Conservation (phyloP, 495 filamentous ascomycete species). For the Aspergillus hancockii region DNA sequence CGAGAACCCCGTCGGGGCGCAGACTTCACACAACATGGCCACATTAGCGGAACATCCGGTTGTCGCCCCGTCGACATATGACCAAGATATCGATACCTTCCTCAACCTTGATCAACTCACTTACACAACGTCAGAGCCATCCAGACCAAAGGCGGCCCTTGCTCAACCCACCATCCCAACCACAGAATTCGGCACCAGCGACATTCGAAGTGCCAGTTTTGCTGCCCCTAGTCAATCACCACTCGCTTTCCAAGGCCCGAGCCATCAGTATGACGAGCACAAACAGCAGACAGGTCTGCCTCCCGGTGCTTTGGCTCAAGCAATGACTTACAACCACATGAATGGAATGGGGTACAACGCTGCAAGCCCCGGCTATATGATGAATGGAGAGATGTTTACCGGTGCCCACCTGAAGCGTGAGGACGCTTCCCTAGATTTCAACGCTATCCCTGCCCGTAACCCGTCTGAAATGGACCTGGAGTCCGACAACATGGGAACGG, state of each 20-base stretch:
- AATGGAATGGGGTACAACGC: conserved; percentile 55
- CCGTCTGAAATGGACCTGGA: conserved; percentile 58
- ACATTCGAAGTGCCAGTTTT: conserved; percentile 42
- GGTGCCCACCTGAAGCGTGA: conserved; percentile 52
- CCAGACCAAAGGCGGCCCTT: conserved; percentile 41
- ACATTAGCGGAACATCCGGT: conserved; percentile 44
- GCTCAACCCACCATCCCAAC: conserved; percentile 40
- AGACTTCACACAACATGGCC: conserved; percentile 34
- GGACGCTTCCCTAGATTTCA: conserved; percentile 53
- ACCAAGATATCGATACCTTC: conserved; percentile 52
- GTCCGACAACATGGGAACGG: conserved; percentile 63
- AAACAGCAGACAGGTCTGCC: conserved; percentile 90
- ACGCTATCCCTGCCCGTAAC: conserved; percentile 50
- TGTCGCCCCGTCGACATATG: conserved; percentile 39
- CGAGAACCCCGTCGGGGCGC: neutral
- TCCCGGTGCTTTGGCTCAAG: conserved; percentile 70
- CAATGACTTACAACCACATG: conserved; percentile 64
- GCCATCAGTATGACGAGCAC: conserved; percentile 89
- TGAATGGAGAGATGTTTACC: conserved; percentile 49
- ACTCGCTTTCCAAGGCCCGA: conserved; percentile 71
- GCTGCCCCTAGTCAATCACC: conserved; percentile 48
- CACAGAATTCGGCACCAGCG: conserved; percentile 39
- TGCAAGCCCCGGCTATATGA: conserved; percentile 44
- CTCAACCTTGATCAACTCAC: conserved; percentile 52
- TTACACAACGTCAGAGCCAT: conserved; percentile 42